phyloP scores from a whole-genome alignment of 805 yeast species.

The Ogataea saltuana region DNA sequence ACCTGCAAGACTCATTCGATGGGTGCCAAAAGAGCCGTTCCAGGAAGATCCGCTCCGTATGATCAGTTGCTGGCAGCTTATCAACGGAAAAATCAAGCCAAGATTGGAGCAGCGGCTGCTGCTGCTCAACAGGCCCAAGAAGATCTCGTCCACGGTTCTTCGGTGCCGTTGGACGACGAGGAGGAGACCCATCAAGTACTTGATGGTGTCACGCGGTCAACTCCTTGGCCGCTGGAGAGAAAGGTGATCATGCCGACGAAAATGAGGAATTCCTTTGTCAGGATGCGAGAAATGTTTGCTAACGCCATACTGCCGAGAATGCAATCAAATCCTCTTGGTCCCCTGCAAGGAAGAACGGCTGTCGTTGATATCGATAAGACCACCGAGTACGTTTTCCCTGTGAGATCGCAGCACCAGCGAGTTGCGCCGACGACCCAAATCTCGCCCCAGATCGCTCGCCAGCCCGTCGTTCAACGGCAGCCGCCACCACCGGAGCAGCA shows the following conservation, averaged over 20 bases:
- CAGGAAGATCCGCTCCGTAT: constrained; percentile 90
- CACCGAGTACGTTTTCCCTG: constrained; percentile 58
- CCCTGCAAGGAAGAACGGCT: constrained; percentile 77
- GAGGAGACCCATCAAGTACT: constrained; percentile 91
- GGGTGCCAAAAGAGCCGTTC: constrained; percentile 97
- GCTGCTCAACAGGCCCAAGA: constrained; percentile 77
- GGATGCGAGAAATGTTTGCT: constrained; percentile 94
- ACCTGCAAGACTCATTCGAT: constrained; percentile 98
- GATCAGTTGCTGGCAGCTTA: constrained; percentile 85
- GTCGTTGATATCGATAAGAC: constrained; percentile 72
- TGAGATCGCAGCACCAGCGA: constrained; percentile 48
- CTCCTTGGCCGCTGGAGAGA: constrained; percentile 82
- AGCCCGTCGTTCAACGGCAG: constrained; percentile 8
- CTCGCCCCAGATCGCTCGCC: constrained; percentile 6
- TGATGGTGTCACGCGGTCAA: constrained; percentile 80
- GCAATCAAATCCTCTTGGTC: constrained; percentile 61
- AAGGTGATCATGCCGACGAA: constrained; percentile 69
- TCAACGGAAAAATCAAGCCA: constrained; percentile 91
- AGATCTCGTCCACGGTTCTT: constrained; percentile 51
- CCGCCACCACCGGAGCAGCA: constrained; percentile 11
- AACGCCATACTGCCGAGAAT: constrained; percentile 73
- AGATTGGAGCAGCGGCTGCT: constrained; percentile 78
- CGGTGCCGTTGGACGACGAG: constrained; percentile 70
- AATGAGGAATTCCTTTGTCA: constrained; percentile 68
- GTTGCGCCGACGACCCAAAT: constrained; percentile 2